Conservation (phyloP, 352 stramenopile genomes). For the Phytophthora syringae region DNA sequence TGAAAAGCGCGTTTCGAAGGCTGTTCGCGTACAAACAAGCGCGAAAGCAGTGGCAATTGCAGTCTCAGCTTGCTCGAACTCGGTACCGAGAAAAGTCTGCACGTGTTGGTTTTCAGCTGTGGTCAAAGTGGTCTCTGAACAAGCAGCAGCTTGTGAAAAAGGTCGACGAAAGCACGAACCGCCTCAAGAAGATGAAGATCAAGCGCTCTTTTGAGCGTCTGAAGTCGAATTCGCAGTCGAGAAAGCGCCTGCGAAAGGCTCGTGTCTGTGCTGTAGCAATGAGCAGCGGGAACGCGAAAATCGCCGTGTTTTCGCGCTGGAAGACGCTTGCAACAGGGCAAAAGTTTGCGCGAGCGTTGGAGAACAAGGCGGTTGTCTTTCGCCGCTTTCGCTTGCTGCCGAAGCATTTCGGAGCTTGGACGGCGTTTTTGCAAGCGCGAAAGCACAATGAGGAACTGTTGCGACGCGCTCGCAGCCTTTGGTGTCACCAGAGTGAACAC, state of each 20-base stretch:
- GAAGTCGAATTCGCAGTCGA: conserved; percentile 4
- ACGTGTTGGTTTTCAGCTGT: conserved; percentile 6
- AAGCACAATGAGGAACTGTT: conserved; percentile 26
- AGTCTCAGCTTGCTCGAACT: background rate
- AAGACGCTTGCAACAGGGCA: conserved; percentile 19
- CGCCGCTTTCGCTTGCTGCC: conserved; percentile 49
- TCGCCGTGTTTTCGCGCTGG: conserved; percentile 19
- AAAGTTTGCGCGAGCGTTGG: conserved; percentile 19
- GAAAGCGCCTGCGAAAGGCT: conserved; percentile 4
- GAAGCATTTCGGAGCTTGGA: conserved; percentile 41
- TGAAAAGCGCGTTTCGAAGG: conserved; percentile 24
- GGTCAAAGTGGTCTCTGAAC: conserved; percentile 10
- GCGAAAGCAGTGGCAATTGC: conserved; percentile 9
- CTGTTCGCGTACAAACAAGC: conserved; percentile 5
- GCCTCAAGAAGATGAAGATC: conserved; percentile 5
- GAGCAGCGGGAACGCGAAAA: conserved; percentile 5
- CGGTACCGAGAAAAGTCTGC: background rate
- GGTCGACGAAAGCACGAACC: background rate
- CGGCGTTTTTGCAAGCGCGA: conserved; percentile 9
- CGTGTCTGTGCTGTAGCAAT: conserved; percentile 13
- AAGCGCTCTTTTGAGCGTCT: conserved; percentile 9
- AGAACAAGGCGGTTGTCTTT: conserved; percentile 50
- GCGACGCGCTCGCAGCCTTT: conserved; percentile 33
- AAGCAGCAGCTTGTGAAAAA: background rate
- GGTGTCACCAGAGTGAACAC: conserved; percentile 43